Conservation (phyloP, 345 rosid species). For the Clarkia xantiana region DNA sequence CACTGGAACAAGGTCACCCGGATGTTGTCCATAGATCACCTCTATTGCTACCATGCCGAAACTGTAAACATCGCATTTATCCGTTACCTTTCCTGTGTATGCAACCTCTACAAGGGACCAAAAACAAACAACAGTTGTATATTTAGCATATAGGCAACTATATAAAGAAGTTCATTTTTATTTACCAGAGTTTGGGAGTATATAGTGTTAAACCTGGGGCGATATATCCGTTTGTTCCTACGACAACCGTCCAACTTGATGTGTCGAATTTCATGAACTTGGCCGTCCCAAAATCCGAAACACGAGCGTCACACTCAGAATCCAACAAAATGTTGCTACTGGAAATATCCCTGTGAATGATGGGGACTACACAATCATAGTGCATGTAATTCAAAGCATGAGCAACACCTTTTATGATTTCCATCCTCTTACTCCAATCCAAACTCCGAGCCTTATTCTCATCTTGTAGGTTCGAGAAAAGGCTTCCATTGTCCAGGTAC, state of each 20-base stretch:
- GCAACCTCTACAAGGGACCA: conserved; percentile 14
- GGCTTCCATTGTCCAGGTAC: conserved; percentile 13
- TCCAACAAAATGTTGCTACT: conserved; percentile 20
- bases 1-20: conserved; percentile 9
- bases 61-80: conserved; percentile 22
- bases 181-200: no score
- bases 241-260: conserved; percentile 13
- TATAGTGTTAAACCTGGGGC: conserved; percentile 27
- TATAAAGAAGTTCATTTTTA: neutral
- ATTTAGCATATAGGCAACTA: no score
- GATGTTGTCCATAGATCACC: conserved; percentile 17
- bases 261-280: conserved; percentile 15
- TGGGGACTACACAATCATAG: conserved; percentile 12
- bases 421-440: conserved; percentile 12
- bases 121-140: no score
- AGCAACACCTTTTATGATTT: conserved; percentile 14
- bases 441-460: conserved; percentile 4
- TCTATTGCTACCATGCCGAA: conserved; percentile 14
- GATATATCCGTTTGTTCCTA: conserved; percentile 16
- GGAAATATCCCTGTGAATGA: conserved; percentile 20
- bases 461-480: conserved; percentile 2
- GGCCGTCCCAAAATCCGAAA: conserved; percentile 20
- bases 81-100: conserved; percentile 13
- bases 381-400: conserved; percentile 22
- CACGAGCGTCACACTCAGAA: conserved; percentile 11